Conservation (phyloP, 2,329 filamentous ascomycete species). For the Botryotinia convoluta region DNA sequence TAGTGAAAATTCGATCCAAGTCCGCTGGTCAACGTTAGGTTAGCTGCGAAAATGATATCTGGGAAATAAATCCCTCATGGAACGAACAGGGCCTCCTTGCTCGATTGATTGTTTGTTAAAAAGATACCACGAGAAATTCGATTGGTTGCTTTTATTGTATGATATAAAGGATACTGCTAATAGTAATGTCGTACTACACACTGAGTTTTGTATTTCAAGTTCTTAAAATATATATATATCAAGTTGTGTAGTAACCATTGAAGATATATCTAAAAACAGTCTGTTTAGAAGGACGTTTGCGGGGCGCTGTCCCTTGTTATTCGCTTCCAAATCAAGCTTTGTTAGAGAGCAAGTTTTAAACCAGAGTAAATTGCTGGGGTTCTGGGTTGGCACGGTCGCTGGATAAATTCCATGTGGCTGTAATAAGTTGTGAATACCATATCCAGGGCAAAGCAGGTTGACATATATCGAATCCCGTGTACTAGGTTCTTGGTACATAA, state of each 20-base stretch:
- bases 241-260: not conserved
- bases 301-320: not conserved
- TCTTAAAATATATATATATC: not conserved
- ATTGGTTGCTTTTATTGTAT: not conserved
- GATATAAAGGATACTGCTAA: not conserved
- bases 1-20: not conserved
- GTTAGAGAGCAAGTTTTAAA: not conserved
- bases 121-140: not conserved
- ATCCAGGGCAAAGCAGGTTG: not conserved
- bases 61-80: slow-evolving; percentile 16
- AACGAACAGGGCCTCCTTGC: not conserved
- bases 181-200: not conserved
- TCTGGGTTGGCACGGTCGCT: slow-evolving; percentile 8
- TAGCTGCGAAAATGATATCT: not conserved
- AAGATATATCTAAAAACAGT: not conserved
- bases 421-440: not conserved
- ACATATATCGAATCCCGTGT: not conserved
- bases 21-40: not conserved
- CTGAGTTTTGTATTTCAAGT: not conserved
- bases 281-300: not conserved
- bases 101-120: not conserved
- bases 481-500: not conserved
- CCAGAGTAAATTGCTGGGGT: not conserved
- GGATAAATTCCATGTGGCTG: not conserved
- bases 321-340: slow-evolving; percentile 1